These are phyloP conservation scores for Gentiana macrophylla DNA, from an alignment of 257 asterid genomes.

Conservation along the genomic window DNA sequence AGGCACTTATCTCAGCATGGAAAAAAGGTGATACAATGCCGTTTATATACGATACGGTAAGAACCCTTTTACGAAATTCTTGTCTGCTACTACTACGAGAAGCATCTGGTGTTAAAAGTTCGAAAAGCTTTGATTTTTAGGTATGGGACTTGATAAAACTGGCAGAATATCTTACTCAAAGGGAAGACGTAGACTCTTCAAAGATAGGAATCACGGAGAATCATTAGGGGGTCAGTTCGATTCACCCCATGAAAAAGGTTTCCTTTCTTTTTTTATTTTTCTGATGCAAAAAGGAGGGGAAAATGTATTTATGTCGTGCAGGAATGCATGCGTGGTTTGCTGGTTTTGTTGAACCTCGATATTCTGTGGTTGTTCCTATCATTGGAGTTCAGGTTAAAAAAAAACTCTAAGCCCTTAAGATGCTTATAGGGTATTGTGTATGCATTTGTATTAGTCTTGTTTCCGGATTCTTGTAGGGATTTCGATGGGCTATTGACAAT, in stretches of 20 bases:
- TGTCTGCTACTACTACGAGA: too few species aligned
- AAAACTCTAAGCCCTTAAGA: neutral
- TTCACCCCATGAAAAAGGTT: neutral
- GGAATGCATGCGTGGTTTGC: conserved; percentile 99
- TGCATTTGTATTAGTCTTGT: too few species aligned
- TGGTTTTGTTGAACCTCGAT: conserved; percentile 76
- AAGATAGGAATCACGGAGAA: conserved; percentile 94
- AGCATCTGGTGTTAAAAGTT: neutral
- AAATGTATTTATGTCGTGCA: conserved; percentile 18
- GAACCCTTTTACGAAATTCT: neutral
- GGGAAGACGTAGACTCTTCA: conserved; percentile 70
- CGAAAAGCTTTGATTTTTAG: conserved; percentile 22
- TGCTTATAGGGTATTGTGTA: neutral
- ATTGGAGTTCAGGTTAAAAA: conserved; percentile 81
- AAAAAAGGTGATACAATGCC: conserved; percentile 85
- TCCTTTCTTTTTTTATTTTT: conserved; percentile 2
- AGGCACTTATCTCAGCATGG: conserved; percentile 91
- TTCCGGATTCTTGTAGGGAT: conserved; percentile 38
- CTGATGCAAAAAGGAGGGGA: neutral
- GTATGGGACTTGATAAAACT: conserved; percentile 83
- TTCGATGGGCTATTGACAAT: conserved; percentile 87
- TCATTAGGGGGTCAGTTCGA: conserved; percentile 86
- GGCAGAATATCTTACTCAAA: conserved; percentile 65
- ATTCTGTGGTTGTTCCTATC: conserved; percentile 74
- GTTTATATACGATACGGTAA: conserved; percentile 81